Percentiles rank a stretch among this genome's conserved stretches.
Evolutionary conservation across 2,329 filamentous ascomycete species (phyloP).

Genomic region (Penicillium freii): DNA sequence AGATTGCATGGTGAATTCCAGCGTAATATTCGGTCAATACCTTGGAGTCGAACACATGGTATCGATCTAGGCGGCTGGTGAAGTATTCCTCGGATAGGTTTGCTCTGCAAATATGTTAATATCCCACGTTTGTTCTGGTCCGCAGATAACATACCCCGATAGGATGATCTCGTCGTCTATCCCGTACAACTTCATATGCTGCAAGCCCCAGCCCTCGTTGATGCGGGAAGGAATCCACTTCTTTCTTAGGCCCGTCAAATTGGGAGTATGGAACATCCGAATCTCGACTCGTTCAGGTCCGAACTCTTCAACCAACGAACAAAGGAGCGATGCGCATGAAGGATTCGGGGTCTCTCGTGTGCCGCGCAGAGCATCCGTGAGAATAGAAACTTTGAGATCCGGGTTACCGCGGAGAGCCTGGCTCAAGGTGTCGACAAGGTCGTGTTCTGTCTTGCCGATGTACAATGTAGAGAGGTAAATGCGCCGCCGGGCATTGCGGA

Average conservation of each 20-base stretch:
- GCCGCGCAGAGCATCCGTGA: conserved; percentile 87
- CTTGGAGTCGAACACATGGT: conserved; percentile 81
- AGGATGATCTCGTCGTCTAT: conserved; percentile 94
- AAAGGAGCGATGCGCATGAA: conserved; percentile 84
- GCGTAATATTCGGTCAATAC: conserved; percentile 80
- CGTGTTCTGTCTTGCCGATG: conserved; percentile 88
- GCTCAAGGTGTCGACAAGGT: conserved; percentile 76
- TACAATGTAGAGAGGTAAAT: conserved; percentile 97
- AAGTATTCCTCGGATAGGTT: conserved; percentile 95
- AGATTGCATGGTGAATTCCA: conserved; percentile 71
- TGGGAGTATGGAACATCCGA: conserved; percentile 97
- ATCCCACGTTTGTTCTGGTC: neutral
- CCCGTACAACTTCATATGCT: conserved; percentile 99
- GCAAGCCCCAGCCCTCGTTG: conserved; percentile 96
- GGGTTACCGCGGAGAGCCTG: conserved; percentile 73
- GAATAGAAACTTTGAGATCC: conserved; percentile 75
- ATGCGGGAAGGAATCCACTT: conserved; percentile 80
- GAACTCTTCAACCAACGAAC: conserved; percentile 79
- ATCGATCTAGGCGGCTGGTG: conserved; percentile 90
- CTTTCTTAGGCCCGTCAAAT: conserved; percentile 83
- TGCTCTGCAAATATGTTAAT: conserved; percentile 51
- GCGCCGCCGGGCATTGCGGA: conserved; percentile 70
- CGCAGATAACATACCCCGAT: conserved; percentile 62
- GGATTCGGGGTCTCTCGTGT: conserved; percentile 84
- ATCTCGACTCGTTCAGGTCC: conserved; percentile 82